Evolutionary conservation across 2,329 filamentous ascomycete genomes (phyloP), one percentile per base, ranked within the genome.

Genomic region (Colletotrichum sp.): DNA sequence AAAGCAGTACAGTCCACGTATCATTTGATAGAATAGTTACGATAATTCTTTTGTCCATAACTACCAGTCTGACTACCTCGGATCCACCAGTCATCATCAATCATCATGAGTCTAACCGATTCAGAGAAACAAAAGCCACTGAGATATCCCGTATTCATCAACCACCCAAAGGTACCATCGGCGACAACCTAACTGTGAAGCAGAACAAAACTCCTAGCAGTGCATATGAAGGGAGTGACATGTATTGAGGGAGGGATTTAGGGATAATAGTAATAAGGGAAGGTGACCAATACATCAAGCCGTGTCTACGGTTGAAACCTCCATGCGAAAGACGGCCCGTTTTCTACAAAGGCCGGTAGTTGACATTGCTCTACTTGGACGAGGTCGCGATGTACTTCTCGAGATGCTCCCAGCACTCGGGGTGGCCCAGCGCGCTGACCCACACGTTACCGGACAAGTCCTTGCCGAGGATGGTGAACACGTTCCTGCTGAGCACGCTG

Each of bases 391-490:
- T 30, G 16, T 73, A 78, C 71, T 81, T 78, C 76, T 82, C 81
- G 6, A 83, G 79, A 32, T 75, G 72, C 26, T 39, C 75, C 83
- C 83, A 85, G 18, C 80, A 76, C 24, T 79, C 77, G 6, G 72
- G 78, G 26, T 75, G 66, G 34, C 81, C 44, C 12, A 79, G 68
- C n/a, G 77, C 75, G 26, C 72, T 73, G 8, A 83, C 66, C 82
- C 82, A 84, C 55, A 80, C 81, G 32, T 81, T 81, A 4, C 77
- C 81, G 6, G 78, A 68, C 4, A 73, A 69, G 39, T 84, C 82
- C 71, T 82, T 83, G 1, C 82, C 83, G 18, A 81, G 67, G 4
- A 79, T 71, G 26, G 70, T 76, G 18, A 76, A 76, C 18, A 76
- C 74, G 34, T 76, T 76, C 9, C 74, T 65, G 10, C 70, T 74